Evolutionary conservation across 768 basidiomycete species (phyloP).

Genomic region (Guyanaporus albipodus): DNA sequence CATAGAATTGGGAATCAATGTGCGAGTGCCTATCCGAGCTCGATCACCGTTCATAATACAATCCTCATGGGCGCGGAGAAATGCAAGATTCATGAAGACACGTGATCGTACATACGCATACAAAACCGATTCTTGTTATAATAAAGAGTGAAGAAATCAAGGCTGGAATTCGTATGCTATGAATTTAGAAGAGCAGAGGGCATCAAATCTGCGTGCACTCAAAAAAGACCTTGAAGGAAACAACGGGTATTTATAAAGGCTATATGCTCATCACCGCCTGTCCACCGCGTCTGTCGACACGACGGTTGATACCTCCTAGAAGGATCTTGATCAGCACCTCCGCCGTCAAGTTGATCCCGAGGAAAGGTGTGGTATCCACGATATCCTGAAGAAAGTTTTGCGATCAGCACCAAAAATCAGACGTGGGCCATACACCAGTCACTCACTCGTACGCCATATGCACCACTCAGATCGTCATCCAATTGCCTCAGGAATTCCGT

Average conservation of each 20-base stretch:
- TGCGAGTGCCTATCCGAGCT: no score
- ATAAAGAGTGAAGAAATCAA: no score
- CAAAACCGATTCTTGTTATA: no score
- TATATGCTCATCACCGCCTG: constrained; percentile 21
- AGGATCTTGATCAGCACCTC: constrained; percentile 58
- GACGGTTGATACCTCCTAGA: constrained; percentile 62
- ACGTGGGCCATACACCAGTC: background rate
- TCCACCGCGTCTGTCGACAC: constrained; percentile 38
- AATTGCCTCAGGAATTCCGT: constrained; percentile 46
- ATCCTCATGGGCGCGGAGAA: no score
- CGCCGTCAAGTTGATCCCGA: constrained; percentile 39
- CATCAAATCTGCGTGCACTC: background rate
- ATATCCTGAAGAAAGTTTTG: constrained; percentile 67
- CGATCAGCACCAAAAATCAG: background rate
- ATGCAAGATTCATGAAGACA: no score
- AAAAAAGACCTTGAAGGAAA: no score
- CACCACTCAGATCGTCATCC: constrained; percentile 50
- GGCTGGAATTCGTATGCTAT: no score
- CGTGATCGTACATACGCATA: no score
- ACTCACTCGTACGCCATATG: constrained; percentile 43
- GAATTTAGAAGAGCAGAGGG: background rate
- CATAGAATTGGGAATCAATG: no score
- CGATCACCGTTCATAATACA: no score
- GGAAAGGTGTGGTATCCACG: constrained; percentile 63
- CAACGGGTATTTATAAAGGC: no score